Evolutionary conservation across 75 land plant species (phyloP).

Genomic region (Sequoiadendron giganteum): DNA sequence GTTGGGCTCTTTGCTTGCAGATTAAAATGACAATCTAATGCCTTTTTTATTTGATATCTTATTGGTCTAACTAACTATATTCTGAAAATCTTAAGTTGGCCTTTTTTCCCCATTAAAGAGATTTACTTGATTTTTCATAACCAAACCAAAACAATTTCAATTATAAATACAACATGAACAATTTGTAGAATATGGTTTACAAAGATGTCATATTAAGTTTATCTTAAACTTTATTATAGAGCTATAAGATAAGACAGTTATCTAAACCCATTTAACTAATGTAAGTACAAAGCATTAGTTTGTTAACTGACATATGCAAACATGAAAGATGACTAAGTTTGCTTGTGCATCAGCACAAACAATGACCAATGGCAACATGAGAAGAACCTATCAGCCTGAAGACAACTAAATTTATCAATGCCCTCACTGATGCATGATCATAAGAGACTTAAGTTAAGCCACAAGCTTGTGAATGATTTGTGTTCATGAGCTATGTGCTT

Average conservation of each 20-base stretch:
- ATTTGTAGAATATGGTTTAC: not conserved
- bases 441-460: not conserved
- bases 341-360: not conserved
- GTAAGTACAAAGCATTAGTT: not conserved
- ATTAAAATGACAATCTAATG: not conserved
- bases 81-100: not conserved
- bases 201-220: not conserved
- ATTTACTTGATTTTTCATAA: not conserved
- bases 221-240: not conserved
- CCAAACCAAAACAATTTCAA: not conserved
- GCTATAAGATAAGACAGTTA: not conserved
- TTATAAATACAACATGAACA: not conserved
- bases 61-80: not conserved
- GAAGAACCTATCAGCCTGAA: not conserved
- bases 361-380: not conserved
- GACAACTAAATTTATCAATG: not conserved
- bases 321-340: not conserved
- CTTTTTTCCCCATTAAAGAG: not conserved
- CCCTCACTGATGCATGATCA: not conserved
- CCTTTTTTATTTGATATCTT: not conserved
- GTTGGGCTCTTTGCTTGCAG: not conserved
- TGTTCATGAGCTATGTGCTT: not conserved
- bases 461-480: not conserved
- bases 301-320: not conserved
- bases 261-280: not conserved